Conservation (phyloP, 345 rosid genomes). For the Melastoma malabathricum region DNA sequence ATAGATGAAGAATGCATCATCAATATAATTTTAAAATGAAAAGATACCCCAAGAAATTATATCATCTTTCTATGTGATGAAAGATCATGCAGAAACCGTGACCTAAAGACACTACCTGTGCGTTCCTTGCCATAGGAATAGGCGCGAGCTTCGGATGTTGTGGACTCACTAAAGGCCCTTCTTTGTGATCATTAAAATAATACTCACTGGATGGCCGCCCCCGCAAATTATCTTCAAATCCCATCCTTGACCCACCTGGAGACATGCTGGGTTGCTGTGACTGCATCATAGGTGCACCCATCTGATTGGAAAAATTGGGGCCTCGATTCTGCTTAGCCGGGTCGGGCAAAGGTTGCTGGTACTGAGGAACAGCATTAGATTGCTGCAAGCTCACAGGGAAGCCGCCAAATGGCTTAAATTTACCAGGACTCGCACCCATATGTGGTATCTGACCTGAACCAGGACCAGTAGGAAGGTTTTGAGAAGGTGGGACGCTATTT, state of each 20-base stretch:
- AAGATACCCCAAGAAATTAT: not conserved
- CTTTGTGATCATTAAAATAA: slow-evolving; percentile 31
- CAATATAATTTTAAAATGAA: no score
- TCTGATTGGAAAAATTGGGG: slow-evolving; percentile 45
- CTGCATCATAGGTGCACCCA: slow-evolving; percentile 32
- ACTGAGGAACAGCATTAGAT: slow-evolving; percentile 25
- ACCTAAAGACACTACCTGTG: slow-evolving; percentile 16
- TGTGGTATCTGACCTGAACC: slow-evolving; percentile 28
- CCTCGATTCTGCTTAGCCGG: slow-evolving; percentile 41
- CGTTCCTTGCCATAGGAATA: slow-evolving; percentile 40
- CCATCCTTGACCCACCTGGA: slow-evolving; percentile 29
- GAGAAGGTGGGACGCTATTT: slow-evolving; percentile 37
- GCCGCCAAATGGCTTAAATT: slow-evolving; percentile 45
- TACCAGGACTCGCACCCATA: slow-evolving; percentile 30
- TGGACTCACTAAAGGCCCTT: slow-evolving; percentile 37
- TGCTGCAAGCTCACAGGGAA: slow-evolving; percentile 38
- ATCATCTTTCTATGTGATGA: not conserved
- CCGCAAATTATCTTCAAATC: slow-evolving; percentile 40
- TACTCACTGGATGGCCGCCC: slow-evolving; percentile 51
- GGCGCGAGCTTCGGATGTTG: slow-evolving; percentile 50
- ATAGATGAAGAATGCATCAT: no score
- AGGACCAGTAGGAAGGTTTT: slow-evolving; percentile 31
- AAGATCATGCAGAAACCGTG: not conserved
- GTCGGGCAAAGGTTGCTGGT: slow-evolving; percentile 45
- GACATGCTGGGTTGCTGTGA: slow-evolving; percentile 39